Conservation (phyloP, 2,329 filamentous ascomycete species). For the Westerdykella sp. region DNA sequence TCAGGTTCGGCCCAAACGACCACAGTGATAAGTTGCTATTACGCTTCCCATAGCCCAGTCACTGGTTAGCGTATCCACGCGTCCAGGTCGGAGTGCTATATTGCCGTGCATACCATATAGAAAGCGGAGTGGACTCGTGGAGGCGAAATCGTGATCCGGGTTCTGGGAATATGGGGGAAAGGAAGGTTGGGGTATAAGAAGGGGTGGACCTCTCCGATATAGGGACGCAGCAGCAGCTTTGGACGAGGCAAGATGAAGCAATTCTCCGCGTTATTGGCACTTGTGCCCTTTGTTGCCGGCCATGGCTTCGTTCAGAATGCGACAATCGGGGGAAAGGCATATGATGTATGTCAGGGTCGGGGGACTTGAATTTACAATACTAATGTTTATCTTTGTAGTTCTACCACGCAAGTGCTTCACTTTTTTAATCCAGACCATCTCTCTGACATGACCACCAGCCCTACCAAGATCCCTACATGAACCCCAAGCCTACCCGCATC, state of each 20-base stretch:
- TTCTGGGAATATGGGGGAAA: too few species aligned
- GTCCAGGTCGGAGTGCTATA: too few species aligned
- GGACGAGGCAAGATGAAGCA: background rate
- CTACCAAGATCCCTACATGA: conserved; percentile 7
- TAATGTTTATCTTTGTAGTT: background rate
- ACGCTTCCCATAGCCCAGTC: too few species aligned
- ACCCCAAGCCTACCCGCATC: conserved; percentile 39
- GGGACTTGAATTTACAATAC: background rate
- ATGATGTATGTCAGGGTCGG: conserved; percentile 1
- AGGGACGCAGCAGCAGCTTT: too few species aligned
- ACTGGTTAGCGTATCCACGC: too few species aligned
- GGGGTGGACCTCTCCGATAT: too few species aligned
- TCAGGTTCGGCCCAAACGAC: too few species aligned
- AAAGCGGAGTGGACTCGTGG: too few species aligned
- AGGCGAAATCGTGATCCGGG: too few species aligned
- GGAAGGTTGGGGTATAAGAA: too few species aligned
- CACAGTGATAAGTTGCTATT: too few species aligned
- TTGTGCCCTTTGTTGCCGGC: conserved; percentile 16
- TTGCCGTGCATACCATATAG: too few species aligned
- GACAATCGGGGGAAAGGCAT: conserved; percentile 7
- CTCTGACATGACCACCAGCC: conserved; percentile 8
- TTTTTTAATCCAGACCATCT: background rate
- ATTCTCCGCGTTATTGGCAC: background rate
- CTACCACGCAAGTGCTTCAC: background rate
- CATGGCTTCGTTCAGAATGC: conserved; percentile 12